phyloP scores from a whole-genome alignment of 495 filamentous ascomycete genomes.

The Annulohypoxylon stygium region DNA sequence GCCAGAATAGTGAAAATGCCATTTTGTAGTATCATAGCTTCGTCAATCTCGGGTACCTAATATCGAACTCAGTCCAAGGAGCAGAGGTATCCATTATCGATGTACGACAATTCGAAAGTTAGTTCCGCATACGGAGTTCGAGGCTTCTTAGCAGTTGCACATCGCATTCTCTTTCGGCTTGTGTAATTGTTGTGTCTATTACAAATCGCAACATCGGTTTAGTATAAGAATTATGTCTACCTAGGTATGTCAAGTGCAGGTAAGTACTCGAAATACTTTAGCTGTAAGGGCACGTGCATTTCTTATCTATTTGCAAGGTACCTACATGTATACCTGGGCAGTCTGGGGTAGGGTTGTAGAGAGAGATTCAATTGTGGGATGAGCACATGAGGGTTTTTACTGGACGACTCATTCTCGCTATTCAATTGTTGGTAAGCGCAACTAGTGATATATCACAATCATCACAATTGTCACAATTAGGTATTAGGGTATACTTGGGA shows the following conservation, averaged over 20 bases:
- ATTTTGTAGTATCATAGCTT: not conserved
- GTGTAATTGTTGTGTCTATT: conserved; percentile 15
- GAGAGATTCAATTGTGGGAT: conserved; percentile 3
- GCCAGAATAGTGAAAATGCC: conserved; percentile 14
- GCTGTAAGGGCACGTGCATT: conserved; percentile 11
- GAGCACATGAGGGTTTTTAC: not conserved
- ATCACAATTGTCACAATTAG: not conserved
- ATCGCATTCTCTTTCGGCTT: conserved; percentile 9
- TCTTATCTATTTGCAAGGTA: conserved; percentile 1
- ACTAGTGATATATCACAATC: not conserved
- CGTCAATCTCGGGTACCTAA: conserved; percentile 23
- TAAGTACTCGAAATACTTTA: not conserved
- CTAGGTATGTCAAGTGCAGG: not conserved
- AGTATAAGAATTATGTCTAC: not conserved
- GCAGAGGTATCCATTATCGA: not conserved
- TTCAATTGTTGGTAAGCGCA: not conserved
- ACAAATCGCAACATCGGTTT: conserved; percentile 24
- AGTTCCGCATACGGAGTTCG: conserved; percentile 14
- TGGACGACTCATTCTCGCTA: not conserved
- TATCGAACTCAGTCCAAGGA: conserved; percentile 6
- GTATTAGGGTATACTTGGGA: not conserved
- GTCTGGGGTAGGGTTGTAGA: conserved; percentile 7
- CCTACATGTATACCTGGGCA: conserved; percentile 6
- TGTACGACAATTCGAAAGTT: conserved; percentile 10
- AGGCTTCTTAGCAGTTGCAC: not conserved